Conservation (phyloP, 2,329 filamentous ascomycete species). For the Penicillium sp. region DNA sequence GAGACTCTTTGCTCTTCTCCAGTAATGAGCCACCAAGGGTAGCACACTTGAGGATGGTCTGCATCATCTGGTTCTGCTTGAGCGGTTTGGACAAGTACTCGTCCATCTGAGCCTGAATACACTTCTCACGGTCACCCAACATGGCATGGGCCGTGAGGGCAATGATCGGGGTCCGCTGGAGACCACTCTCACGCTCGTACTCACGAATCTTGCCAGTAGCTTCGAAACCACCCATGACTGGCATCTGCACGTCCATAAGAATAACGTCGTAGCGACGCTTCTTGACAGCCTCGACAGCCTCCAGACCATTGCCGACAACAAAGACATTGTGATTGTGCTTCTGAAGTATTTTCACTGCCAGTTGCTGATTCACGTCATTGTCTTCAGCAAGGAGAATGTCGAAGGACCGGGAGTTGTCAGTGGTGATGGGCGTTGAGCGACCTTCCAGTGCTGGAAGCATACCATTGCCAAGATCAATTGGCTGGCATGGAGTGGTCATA, state of each 20-base stretch:
- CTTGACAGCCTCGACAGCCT: slow-evolving; percentile 90
- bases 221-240: slow-evolving; percentile 99
- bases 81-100: slow-evolving; percentile 96
- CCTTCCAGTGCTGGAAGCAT: slow-evolving; percentile 96
- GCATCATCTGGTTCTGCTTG: slow-evolving; percentile 95
- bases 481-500: slow-evolving; percentile 94
- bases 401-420: slow-evolving; percentile 92
- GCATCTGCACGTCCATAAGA: slow-evolving; percentile 99
- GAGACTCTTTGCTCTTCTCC: slow-evolving; percentile 46
- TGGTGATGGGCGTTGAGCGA: slow-evolving; percentile 82
- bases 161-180: slow-evolving; percentile 89
- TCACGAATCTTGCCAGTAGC: slow-evolving; percentile 95
- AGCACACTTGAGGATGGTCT: slow-evolving; percentile 95
- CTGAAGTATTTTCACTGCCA: slow-evolving; percentile 94
- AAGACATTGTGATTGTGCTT: slow-evolving; percentile 74
- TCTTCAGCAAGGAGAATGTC: slow-evolving; percentile 95
- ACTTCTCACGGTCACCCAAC: slow-evolving; percentile 97
- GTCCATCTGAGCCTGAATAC: slow-evolving; percentile 98
- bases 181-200: slow-evolving; percentile 79
- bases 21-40: slow-evolving; percentile 66
- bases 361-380: slow-evolving; percentile 93
- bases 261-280: slow-evolving; percentile 93
- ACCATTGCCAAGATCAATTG: slow-evolving; percentile 92
- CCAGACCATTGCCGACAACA: slow-evolving; percentile 91
- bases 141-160: slow-evolving; percentile 97